Conservation (phyloP, 2,329 filamentous ascomycete species). For the Atkinsonella texensis region DNA sequence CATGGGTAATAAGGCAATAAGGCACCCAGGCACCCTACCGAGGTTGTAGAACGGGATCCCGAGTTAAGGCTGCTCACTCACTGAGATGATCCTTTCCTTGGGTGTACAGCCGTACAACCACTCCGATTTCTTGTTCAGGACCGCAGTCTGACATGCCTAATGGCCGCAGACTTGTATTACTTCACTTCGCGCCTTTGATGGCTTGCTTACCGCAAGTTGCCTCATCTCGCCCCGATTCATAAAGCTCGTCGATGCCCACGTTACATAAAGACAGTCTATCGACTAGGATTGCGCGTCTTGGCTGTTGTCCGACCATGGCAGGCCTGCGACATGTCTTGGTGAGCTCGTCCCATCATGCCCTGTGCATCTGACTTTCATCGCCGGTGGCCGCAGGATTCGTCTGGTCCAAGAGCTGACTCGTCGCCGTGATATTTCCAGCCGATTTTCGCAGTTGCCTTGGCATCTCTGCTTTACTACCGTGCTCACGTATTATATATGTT, state of each 20-base stretch:
- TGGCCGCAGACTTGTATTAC: too few species aligned
- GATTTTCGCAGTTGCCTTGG: conserved; percentile 6
- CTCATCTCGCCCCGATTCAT: neutral
- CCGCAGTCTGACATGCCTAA: too few species aligned
- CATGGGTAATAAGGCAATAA: too few species aligned
- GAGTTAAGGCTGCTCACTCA: too few species aligned
- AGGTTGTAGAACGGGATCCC: too few species aligned
- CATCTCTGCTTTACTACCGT: conserved; percentile 10
- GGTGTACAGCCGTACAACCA: too few species aligned
- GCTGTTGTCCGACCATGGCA: neutral
- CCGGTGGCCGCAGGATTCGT: neutral
- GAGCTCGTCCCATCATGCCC: neutral
- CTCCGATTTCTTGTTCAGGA: too few species aligned
- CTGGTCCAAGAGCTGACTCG: conserved; percentile 11
- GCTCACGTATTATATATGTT: conserved; percentile 11
- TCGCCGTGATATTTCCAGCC: conserved; percentile 18
- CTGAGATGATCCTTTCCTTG: too few species aligned
- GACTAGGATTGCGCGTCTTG: neutral
- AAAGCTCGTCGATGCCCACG: neutral
- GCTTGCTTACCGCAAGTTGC: too few species aligned
- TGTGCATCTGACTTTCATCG: neutral
- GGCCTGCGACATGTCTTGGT: neutral
- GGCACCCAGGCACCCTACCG: too few species aligned
- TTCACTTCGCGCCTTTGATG: too few species aligned
- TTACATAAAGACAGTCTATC: neutral